phyloP scores from a whole-genome alignment of 129 eudicot species.

The Pittosporum tobira region DNA sequence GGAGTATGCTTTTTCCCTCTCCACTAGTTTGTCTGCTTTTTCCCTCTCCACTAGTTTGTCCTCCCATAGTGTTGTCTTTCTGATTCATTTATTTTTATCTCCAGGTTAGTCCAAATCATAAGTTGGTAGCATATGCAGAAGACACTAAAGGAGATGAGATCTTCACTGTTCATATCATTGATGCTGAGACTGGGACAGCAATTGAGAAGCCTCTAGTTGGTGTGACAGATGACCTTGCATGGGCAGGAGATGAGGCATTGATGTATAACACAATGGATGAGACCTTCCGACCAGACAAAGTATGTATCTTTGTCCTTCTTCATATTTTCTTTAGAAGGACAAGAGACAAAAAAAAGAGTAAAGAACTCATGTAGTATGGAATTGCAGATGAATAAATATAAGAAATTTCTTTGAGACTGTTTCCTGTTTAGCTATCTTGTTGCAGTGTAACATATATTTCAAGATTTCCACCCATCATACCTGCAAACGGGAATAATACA shows the following conservation, averaged over 20 bases:
- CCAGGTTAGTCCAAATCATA: slow-evolving; percentile 70
- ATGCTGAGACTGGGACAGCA: slow-evolving; percentile 45
- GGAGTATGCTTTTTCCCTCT: too few relatives aligned
- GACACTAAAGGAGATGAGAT: slow-evolving; percentile 91
- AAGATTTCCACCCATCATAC: too few relatives aligned
- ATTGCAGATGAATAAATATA: too few relatives aligned
- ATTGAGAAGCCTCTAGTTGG: slow-evolving; percentile 73
- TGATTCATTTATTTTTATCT: slow-evolving; percentile 2
- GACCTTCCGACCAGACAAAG: slow-evolving; percentile 80
- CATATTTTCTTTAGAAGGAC: too few relatives aligned
- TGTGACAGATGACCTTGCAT: slow-evolving; percentile 49
- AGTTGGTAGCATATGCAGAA: slow-evolving; percentile 81
- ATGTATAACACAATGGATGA: slow-evolving; percentile 77
- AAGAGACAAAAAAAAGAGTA: too few relatives aligned
- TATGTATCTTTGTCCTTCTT: slow-evolving; percentile 27
- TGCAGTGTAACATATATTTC: too few relatives aligned
- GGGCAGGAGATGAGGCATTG: slow-evolving; percentile 80
- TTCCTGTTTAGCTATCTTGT: too few relatives aligned
- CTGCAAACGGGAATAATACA: too few relatives aligned
- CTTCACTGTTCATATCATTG: slow-evolving; percentile 56
- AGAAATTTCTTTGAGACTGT: too few relatives aligned
- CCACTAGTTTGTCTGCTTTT: too few relatives aligned
- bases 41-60: not conserved
- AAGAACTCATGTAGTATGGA: too few relatives aligned
- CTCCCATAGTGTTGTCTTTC: not conserved